Evolutionary conservation across 2,329 filamentous ascomycete species (phyloP).

Genomic region (Ceratocystis cubensis): DNA sequence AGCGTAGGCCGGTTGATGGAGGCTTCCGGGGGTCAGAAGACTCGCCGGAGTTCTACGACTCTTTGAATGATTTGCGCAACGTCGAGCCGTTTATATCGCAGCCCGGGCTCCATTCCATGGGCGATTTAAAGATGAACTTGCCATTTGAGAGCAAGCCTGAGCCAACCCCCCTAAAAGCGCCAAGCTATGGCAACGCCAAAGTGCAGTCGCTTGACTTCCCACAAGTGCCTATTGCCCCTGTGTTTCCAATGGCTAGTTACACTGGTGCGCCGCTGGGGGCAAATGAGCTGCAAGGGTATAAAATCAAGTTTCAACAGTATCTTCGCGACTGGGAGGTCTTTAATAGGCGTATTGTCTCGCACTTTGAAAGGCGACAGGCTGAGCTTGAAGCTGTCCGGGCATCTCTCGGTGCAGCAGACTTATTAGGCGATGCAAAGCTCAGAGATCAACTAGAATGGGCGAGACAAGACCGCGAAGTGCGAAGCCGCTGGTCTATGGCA

Average conservation of each 20-base stretch:
- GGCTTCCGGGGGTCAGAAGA: conserved; percentile 40
- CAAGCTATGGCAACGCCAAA: conserved; percentile 27
- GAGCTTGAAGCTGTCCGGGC: conserved; percentile 36
- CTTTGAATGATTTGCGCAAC: conserved; percentile 43
- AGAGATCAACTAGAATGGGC: conserved; percentile 47
- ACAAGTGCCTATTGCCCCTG: conserved; percentile 38
- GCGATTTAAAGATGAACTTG: conserved; percentile 43
- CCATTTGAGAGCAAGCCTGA: conserved; percentile 45
- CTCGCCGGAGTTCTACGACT: conserved; percentile 41
- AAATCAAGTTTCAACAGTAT: conserved; percentile 17
- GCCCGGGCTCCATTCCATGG: conserved; percentile 42
- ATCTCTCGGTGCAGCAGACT: conserved; percentile 33
- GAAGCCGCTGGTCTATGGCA: conserved; percentile 47
- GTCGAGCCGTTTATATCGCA: conserved; percentile 42
- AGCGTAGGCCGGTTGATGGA: conserved; percentile 20
- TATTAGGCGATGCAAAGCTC: conserved; percentile 25
- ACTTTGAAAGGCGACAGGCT: conserved; percentile 41
- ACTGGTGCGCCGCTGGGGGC: neutral
- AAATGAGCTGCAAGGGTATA: neutral
- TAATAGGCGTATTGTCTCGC: conserved; percentile 41
- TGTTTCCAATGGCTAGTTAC: conserved; percentile 26
- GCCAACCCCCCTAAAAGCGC: conserved; percentile 27
- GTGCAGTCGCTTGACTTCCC: conserved; percentile 35
- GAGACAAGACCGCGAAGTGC: conserved; percentile 51
- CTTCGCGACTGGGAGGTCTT: conserved; percentile 28